A percentile compares a stretch with the other conserved stretches of the same genome.
Conservation (phyloP, 2,329 filamentous ascomycete species). For the Fusarium tjaetaba region DNA sequence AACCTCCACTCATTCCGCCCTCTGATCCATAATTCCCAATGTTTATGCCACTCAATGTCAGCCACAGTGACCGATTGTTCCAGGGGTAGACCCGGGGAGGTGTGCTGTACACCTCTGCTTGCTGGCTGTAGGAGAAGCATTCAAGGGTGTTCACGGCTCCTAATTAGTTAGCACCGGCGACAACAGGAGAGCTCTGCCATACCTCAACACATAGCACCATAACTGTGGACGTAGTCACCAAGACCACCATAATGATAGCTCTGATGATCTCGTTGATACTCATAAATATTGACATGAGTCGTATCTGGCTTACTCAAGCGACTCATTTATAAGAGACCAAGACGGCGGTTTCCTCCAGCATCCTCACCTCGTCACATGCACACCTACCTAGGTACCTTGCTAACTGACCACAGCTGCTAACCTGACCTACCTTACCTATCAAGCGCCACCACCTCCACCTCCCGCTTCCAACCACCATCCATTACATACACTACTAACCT, state of each 20-base stretch:
- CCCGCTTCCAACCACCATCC: slow-evolving; percentile 25
- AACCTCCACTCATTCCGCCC: background rate
- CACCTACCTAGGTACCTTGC: background rate
- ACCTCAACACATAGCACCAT: slow-evolving; percentile 10
- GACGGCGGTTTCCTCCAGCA: background rate
- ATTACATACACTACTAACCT: background rate
- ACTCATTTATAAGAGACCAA: background rate
- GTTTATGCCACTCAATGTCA: background rate
- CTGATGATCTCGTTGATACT: background rate
- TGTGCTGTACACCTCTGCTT: background rate
- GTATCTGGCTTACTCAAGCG: background rate
- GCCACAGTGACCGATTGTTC: background rate
- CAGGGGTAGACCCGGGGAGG: slow-evolving; percentile 1
- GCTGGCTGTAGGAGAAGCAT: background rate
- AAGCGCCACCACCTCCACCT: slow-evolving; percentile 38
- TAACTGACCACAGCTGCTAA: background rate
- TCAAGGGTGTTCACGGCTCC: slow-evolving; percentile 9
- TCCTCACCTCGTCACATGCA: slow-evolving; percentile 29
- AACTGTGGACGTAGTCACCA: background rate
- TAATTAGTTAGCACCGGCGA: background rate
- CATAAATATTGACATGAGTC: background rate
- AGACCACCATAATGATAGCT: slow-evolving; percentile 7
- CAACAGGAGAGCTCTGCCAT: slow-evolving; percentile 6
- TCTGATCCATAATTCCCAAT: background rate
- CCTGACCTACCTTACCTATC: background rate